phyloP scores from a whole-genome alignment of 208 protist genomes.

The Crithidia acanthocephali region DNA sequence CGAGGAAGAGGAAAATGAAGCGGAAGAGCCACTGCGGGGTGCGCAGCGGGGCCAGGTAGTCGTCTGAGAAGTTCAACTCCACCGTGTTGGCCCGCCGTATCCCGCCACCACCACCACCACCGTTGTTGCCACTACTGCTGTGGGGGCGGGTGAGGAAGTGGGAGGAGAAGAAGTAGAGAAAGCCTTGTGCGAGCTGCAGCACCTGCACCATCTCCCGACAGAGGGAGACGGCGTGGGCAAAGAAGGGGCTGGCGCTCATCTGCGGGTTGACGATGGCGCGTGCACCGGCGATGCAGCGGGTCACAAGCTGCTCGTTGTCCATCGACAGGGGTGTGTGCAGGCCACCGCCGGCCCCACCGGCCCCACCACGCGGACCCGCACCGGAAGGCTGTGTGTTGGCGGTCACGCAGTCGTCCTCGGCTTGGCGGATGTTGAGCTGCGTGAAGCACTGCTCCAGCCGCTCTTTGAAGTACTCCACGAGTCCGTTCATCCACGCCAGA shows the following conservation, averaged over 20 bases:
- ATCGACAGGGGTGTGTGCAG: background rate
- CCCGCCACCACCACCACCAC: background rate
- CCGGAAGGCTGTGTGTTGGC: background rate
- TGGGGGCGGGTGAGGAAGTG: background rate
- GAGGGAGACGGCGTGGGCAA: constrained; percentile 9
- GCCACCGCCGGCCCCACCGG: too few species aligned
- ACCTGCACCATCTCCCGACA: constrained; percentile 26
- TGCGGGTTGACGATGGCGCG: constrained; percentile 20
- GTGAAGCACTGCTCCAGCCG: constrained; percentile 17
- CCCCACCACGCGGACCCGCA: background rate
- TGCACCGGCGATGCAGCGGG: constrained; percentile 18
- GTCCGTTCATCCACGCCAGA: constrained; percentile 25
- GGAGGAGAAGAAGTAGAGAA: constrained; percentile 19
- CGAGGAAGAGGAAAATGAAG: constrained; percentile 29
- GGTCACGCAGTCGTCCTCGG: constrained; percentile 5
- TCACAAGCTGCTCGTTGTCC: constrained; percentile 16
- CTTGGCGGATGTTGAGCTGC: constrained; percentile 15
- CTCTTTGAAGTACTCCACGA: constrained; percentile 31
- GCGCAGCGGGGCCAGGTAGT: constrained; percentile 16
- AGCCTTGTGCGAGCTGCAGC: constrained; percentile 17
- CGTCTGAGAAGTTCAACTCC: constrained; percentile 12
- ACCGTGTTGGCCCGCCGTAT: background rate
- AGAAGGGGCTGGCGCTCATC: constrained; percentile 24
- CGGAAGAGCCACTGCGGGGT: constrained; percentile 31
- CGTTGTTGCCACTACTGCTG: too few species aligned